Evolutionary conservation across 2,329 filamentous ascomycete species (phyloP).

Genomic region (Lasiodiplodia hormozganensis): DNA sequence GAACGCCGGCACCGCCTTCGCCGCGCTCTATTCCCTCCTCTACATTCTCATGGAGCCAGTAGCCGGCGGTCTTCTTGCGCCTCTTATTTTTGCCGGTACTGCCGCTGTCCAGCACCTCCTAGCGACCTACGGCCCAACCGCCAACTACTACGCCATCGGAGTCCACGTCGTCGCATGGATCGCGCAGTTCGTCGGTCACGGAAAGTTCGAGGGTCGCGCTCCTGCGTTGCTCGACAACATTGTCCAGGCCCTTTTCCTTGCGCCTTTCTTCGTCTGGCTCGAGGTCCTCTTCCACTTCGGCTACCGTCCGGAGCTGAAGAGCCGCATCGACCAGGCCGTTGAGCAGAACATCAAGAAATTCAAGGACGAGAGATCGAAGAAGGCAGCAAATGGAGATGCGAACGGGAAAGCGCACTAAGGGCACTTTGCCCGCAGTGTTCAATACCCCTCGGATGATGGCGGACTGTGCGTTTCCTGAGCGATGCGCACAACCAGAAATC

Average conservation of each 20-base stretch:
- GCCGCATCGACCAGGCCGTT: slow-evolving; percentile 78
- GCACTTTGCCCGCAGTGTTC: not conserved
- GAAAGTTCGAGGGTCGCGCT: slow-evolving; percentile 83
- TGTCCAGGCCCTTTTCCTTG: slow-evolving; percentile 88
- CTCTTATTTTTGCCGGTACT: slow-evolving; percentile 76
- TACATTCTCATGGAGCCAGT: slow-evolving; percentile 95
- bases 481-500: not conserved
- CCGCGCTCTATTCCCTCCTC: slow-evolving; percentile 72
- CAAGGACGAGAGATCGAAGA: slow-evolving; percentile 62
- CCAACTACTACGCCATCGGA: slow-evolving; percentile 70
- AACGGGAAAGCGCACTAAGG: slow-evolving; percentile 30
- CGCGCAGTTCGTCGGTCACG: slow-evolving; percentile 90
- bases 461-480: not conserved
- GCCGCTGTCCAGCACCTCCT: slow-evolving; percentile 79
- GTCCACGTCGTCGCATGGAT: slow-evolving; percentile 76
- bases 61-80: slow-evolving; percentile 78
- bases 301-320: slow-evolving; percentile 86
- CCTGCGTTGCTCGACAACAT: slow-evolving; percentile 91
- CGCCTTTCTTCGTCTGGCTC: slow-evolving; percentile 97
- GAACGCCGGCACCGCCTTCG: slow-evolving; percentile 65
- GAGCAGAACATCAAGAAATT: slow-evolving; percentile 77
- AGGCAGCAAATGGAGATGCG: slow-evolving; percentile 38
- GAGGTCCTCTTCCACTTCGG: slow-evolving; percentile 90
- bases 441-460: not conserved
- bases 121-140: slow-evolving; percentile 64